phyloP scores from a whole-genome alignment of 1,284 basidiomycete species.

The Heterobasidion parviporum region DNA sequence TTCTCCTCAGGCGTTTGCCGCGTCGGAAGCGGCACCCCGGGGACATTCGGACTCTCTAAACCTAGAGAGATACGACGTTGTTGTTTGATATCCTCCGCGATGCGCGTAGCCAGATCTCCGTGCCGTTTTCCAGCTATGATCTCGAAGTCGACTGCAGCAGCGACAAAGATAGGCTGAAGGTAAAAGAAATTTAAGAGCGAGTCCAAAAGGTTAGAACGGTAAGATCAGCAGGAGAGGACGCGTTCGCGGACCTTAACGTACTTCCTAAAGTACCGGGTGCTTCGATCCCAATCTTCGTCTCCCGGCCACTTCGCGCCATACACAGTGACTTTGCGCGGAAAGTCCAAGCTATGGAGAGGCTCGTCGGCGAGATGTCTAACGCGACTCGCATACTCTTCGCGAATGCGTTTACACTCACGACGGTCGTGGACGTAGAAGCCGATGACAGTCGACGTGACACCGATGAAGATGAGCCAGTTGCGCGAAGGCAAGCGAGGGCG shows the following conservation, averaged over 20 bases:
- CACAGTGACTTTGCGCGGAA: conserved; percentile 78
- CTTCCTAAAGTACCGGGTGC: conserved; percentile 84
- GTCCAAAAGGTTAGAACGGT: not conserved
- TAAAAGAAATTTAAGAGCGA: conserved; percentile 5
- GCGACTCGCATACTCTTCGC: conserved; percentile 70
- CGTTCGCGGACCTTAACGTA: conserved; percentile 81
- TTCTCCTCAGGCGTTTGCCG: conserved; percentile 49
- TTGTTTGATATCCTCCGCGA: conserved; percentile 66
- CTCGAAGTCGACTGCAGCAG: conserved; percentile 90
- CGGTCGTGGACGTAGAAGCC: conserved; percentile 85
- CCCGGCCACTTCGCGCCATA: conserved; percentile 90
- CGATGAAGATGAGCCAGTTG: conserved; percentile 91
- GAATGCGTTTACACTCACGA: conserved; percentile 67
- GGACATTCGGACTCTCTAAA: conserved; percentile 43
- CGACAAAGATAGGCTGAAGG: conserved; percentile 82
- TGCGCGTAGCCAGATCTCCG: conserved; percentile 73
- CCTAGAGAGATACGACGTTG: conserved; percentile 56
- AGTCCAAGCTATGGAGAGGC: conserved; percentile 57
- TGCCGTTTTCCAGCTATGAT: conserved; percentile 77
- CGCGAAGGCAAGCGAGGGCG: conserved; percentile 79
- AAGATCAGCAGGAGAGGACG: conserved; percentile 4
- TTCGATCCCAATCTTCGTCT: conserved; percentile 87
- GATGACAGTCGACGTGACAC: conserved; percentile 61
- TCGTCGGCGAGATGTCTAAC: conserved; percentile 74
- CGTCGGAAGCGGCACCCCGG: conserved; percentile 45